Evolutionary conservation across 768 basidiomycete genomes (phyloP).

Genomic region (Collybia mongolica): DNA sequence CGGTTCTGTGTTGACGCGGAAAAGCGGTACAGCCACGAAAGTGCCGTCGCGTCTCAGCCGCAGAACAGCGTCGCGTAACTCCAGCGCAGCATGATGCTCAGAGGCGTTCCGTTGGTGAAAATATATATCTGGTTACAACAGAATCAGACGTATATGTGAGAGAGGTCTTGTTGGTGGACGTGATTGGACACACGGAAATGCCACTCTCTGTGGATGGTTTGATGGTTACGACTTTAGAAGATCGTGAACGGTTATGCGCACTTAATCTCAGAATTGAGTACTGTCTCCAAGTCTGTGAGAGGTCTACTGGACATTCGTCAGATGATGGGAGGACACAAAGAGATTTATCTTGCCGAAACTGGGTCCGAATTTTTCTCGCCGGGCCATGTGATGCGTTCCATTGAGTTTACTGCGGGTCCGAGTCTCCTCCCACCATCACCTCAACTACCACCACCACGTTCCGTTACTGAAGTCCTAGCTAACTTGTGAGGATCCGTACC

Average conservation of each 20-base stretch:
- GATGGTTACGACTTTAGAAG: neutral
- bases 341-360: neutral
- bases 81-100: constrained; percentile 63
- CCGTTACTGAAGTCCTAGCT: too few relatives aligned
- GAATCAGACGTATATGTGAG: neutral
- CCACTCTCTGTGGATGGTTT: constrained; percentile 56
- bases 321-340: neutral
- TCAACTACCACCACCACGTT: neutral
- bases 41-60: constrained; percentile 71
- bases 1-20: constrained; percentile 65
- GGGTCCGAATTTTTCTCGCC: neutral
- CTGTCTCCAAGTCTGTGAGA: constrained; percentile 50
- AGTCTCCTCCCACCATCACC: neutral
- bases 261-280: constrained; percentile 65
- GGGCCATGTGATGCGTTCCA: neutral
- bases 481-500: too few relatives aligned
- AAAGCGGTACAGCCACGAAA: constrained; percentile 77
- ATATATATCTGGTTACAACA: constrained; percentile 62
- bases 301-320: constrained; percentile 9
- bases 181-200: constrained; percentile 62
- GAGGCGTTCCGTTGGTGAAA: constrained; percentile 67
- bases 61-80: constrained; percentile 70
- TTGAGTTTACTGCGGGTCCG: too few relatives aligned
- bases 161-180: neutral
- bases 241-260: constrained; percentile 21